Conservation (phyloP, 768 basidiomycete genomes). For the Macrolepiota albuminosa region DNA sequence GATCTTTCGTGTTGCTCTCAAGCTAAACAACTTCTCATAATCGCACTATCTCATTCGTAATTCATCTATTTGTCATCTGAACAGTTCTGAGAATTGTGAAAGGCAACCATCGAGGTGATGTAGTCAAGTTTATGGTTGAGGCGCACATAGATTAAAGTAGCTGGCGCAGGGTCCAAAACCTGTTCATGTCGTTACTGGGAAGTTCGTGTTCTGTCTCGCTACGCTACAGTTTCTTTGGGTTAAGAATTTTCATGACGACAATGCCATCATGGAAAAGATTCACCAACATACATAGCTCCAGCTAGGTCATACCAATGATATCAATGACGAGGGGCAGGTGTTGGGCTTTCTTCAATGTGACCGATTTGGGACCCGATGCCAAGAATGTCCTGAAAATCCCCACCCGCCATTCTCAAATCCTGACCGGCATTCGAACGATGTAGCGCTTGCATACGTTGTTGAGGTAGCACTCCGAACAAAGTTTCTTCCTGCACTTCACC, state of each 20-base stretch:
- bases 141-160: background rate
- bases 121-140: background rate
- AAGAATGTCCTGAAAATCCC: conserved; percentile 59
- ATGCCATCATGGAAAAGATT: background rate
- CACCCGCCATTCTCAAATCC: conserved; percentile 54
- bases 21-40: too few relatives aligned
- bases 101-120: background rate
- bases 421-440: conserved; percentile 16
- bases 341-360: conserved; percentile 62
- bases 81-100: background rate
- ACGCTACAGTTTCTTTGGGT: too few relatives aligned
- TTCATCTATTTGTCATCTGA: background rate
- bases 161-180: background rate
- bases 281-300: background rate
- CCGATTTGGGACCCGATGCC: conserved; percentile 54
- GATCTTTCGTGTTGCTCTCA: conserved; percentile 7
- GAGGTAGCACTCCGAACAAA: conserved; percentile 64
- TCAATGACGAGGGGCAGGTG: conserved; percentile 33
- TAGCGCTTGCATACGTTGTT: conserved; percentile 32
- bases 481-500: conserved; percentile 55
- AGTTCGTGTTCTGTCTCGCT: background rate
- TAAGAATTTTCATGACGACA: background rate
- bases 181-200: background rate
- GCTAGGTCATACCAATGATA: background rate
- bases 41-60: too few relatives aligned